Conservation (phyloP, 2,329 filamentous ascomycete species). For the Claviceps purpurea region DNA sequence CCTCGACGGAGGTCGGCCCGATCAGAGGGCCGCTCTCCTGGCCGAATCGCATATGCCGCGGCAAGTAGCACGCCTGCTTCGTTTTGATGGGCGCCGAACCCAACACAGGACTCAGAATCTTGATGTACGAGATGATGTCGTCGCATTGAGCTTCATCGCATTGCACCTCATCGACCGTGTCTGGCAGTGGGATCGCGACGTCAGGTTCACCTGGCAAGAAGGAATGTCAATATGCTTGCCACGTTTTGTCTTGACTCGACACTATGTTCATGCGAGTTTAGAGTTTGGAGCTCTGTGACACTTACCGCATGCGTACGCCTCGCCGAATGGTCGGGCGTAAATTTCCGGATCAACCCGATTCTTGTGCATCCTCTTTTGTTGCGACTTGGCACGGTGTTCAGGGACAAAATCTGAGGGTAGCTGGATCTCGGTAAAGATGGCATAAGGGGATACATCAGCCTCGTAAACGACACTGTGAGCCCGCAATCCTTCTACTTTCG, state of each 20-base stretch:
- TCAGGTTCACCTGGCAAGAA: constrained; percentile 56
- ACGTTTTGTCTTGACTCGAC: not conserved
- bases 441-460: constrained; percentile 55
- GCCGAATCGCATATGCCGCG: constrained; percentile 54
- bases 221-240: not conserved
- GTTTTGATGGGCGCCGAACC: constrained; percentile 54
- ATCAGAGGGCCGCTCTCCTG: constrained; percentile 57
- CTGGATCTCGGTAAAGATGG: constrained; percentile 75
- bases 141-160: constrained; percentile 67
- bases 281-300: not conserved
- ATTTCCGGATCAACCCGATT: constrained; percentile 76
- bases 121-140: constrained; percentile 71
- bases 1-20: constrained; percentile 58
- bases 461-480: constrained; percentile 55
- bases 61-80: constrained; percentile 87
- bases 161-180: constrained; percentile 60
- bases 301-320: constrained; percentile 82
- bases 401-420: constrained; percentile 53
- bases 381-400: constrained; percentile 31
- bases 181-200: constrained; percentile 57
- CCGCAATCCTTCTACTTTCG: constrained; percentile 43
- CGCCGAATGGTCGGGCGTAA: constrained; percentile 76
- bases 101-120: constrained; percentile 51
- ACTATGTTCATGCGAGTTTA: not conserved
- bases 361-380: constrained; percentile 39